Base-by-base conservation (phyloP, 106 monocot genomes). In the Posidonia australis region DNA sequence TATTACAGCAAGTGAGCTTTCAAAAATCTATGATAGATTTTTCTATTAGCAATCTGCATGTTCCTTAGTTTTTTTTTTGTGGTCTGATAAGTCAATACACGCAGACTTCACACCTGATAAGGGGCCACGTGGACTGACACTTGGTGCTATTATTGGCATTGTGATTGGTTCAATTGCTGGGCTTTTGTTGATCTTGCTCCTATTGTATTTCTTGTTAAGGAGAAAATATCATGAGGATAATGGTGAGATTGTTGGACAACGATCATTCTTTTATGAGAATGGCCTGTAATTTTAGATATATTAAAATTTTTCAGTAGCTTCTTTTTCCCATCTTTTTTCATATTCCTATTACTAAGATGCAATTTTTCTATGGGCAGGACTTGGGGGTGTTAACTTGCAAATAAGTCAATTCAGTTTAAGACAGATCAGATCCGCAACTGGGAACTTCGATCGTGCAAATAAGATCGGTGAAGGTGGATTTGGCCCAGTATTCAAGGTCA, bases 1-100 rank as follows among this genome's bases (percentile, higher is more conserved):
- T 46, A 66, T 84, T 49, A 75, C 66, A 46, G 72, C 80, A 54
- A 71, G 80, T 84, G 32, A 63, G 45, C 21, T 44, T 63, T 21
- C 16, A 14, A 13, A 29, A 54, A 54, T 10, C 22, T 54, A 9
- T 24, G 16, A 18, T 19, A 49, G 49, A 3, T 1, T 49, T 16
- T 46, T 16, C n/a, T n/a, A n/a, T n/a, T n/a, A n/a, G n/a, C n/a
- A n/a, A n/a, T n/a, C n/a, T n/a, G n/a, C n/a, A n/a, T n/a, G n/a
- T n/a, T n/a, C n/a, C n/a, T n/a, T n/a, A n/a, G n/a, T n/a, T n/a
- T n/a, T n/a, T n/a, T n/a, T n/a, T n/a, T n/a, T n/a, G n/a, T n/a
- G n/a, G n/a, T n/a, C n/a, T n/a, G n/a, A n/a, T n/a, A n/a, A n/a
- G n/a, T n/a, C n/a, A n/a, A n/a, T n/a, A n/a, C n/a, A n/a, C n/a